Evolutionary conservation across 345 rosid species (phyloP), one percentile per base, ranked within the genome.

Genomic region (Salix brachista): DNA sequence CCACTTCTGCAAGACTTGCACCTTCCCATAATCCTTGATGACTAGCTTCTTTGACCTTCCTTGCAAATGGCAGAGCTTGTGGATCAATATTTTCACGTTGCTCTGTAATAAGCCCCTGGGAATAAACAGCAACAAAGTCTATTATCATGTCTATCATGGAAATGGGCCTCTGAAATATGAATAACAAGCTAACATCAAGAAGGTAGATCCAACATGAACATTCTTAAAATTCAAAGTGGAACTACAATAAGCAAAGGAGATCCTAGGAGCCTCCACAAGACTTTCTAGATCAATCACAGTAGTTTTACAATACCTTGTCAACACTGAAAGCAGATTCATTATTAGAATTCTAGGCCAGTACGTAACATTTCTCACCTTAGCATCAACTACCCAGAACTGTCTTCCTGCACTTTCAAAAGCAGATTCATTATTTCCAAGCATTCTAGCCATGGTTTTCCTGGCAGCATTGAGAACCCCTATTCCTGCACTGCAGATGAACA

Each of bases 361-460:
- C 23, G 34, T 28, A 32, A 39, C 62, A 72, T 44, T 16, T 77
- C 83, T 67, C 78, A 93, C 99, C 89, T 93, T 79, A 64, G 99
- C 99, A 88, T 95, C 99, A 79, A 93, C 97, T 65, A 93, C 93
- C 99, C 99, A 95, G 79, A 95, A 95, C 79, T 95, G 99, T 83
- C 97, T 91, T 74, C 87, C 85, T 39, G 99, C 94, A 87, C 97
- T 90, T 58, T 88, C 96, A 88, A 93, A 93, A 23, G 99, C 98
- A 75, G 85, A 75, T 84, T 86, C 89, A 78, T 77, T 95, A 82
- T 95, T 90, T 74, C 98, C 99, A 83, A 93, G 82, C 99, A 93
- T 91, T 84, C 98, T 88, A 71, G 94, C 99, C 99, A 95, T 95
- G 68, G 99, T 95, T 85, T 93, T 91, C 88, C 96, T 90, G 21